Conservation (phyloP, 805 yeast species). For the Metschnikowia baotianmanensis region DNA sequence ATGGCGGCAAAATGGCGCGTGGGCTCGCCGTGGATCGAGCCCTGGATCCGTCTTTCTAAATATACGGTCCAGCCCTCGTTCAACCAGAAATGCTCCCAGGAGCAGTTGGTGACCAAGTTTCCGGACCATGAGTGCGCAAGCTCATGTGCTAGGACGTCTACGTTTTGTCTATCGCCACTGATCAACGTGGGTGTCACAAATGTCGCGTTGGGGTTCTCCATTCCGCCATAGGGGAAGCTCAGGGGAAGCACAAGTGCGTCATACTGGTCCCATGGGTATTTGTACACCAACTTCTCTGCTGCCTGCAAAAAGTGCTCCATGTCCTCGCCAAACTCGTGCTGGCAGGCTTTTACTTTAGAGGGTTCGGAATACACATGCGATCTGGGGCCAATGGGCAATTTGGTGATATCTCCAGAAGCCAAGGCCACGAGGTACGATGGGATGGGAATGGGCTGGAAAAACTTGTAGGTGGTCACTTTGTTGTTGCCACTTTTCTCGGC, state of each 20-base stretch:
- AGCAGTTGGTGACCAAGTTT: conserved; percentile 82
- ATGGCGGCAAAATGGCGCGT: conserved; percentile 78
- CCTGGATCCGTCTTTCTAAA: conserved; percentile 79
- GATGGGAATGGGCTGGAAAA: conserved; percentile 76
- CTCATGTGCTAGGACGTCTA: conserved; percentile 90
- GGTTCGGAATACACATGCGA: conserved; percentile 83
- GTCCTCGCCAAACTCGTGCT: conserved; percentile 77
- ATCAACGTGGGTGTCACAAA: conserved; percentile 88
- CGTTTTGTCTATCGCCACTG: conserved; percentile 80
- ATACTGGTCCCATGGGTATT: conserved; percentile 82
- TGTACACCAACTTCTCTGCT: conserved; percentile 73
- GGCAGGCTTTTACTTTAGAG: conserved; percentile 58
- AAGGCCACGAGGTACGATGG: conserved; percentile 82
- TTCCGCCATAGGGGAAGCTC: conserved; percentile 85
- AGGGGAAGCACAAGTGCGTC: conserved; percentile 79
- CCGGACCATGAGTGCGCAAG: conserved; percentile 94
- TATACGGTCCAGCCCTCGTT: conserved; percentile 97
- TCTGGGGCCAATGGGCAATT: conserved; percentile 78
- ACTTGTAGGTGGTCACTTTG: conserved; percentile 52
- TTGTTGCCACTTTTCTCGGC: conserved; percentile 15
- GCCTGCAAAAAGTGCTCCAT: conserved; percentile 74
- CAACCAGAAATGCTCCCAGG: conserved; percentile 94
- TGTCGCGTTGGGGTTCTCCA: conserved; percentile 92
- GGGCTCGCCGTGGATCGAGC: conserved; percentile 73
- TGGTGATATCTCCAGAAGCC: conserved; percentile 75